A percentile compares a stretch with the other conserved stretches of the same genome.
Conservation (phyloP, 2,329 filamentous ascomycete species). For the Apiospora aurea region DNA sequence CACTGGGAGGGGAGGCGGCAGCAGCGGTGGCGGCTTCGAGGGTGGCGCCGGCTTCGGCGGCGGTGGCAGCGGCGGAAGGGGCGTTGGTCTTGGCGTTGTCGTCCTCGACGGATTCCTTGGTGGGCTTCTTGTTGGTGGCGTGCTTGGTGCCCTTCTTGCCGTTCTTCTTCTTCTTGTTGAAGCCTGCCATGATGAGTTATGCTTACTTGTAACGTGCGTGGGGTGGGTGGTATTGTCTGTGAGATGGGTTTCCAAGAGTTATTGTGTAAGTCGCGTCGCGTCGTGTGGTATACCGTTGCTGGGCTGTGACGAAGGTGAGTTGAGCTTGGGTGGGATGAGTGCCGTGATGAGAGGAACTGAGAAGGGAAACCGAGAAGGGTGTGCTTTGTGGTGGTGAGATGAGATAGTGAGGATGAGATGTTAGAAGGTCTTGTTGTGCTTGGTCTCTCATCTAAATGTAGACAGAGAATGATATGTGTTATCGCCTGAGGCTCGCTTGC, state of each 20-base stretch:
- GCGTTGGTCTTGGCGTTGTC: neutral
- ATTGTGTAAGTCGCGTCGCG: neutral
- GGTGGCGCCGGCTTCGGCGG: neutral
- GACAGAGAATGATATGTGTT: no score
- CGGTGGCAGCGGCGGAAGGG: neutral
- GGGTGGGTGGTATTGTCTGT: neutral
- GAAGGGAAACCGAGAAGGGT: neutral
- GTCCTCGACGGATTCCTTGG: neutral
- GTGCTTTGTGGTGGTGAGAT: neutral
- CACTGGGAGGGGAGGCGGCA: no score
- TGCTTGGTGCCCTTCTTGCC: neutral
- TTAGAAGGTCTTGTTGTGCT: neutral
- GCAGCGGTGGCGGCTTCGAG: no score
- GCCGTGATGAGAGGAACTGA: neutral
- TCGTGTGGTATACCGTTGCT: no score
- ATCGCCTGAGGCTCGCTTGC: neutral
- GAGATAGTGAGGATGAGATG: neutral
- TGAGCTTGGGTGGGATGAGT: neutral
- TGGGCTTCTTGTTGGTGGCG: neutral
- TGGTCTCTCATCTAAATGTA: neutral
- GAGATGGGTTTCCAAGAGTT: neutral
- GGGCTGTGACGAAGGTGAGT: neutral
- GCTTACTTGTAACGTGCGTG: neutral
- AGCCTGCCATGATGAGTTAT: neutral
- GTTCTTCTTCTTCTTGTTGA: constrained; percentile 3